Conservation (phyloP, 1,284 basidiomycete species). For the Porogramme epimiltina region DNA sequence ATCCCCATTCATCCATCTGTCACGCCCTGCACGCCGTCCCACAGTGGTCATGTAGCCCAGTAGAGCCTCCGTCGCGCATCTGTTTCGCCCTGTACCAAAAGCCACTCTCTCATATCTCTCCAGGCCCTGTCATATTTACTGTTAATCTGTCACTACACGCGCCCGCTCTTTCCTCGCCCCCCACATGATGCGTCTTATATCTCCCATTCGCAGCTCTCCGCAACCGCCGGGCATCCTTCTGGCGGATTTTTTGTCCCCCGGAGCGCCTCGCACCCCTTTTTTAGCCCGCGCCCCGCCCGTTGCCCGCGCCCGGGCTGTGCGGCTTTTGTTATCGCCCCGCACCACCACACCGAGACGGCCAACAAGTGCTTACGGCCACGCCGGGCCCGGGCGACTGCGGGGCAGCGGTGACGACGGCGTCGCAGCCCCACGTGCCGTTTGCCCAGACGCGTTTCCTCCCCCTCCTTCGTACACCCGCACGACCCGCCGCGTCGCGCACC, state of each 20-base stretch:
- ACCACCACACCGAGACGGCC: not conserved
- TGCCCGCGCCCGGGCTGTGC: not conserved
- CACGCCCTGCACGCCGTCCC: slow-evolving; percentile 5
- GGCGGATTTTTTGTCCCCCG: not conserved
- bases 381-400: too few species aligned
- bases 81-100: slow-evolving; percentile 18
- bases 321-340: not conserved
- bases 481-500: slow-evolving; percentile 14
- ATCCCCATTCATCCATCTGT: not conserved
- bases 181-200: not conserved
- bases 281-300: not conserved
- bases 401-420: too few species aligned
- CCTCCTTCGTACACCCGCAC: not conserved
- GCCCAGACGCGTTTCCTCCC: not conserved
- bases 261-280: not conserved
- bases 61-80: slow-evolving; percentile 15
- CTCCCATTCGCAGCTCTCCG: slow-evolving; percentile 1
- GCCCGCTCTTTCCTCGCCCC: not conserved
- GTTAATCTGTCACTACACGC: slow-evolving; percentile 1
- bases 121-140: not conserved
- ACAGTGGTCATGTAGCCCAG: slow-evolving; percentile 19
- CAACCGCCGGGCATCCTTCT: not conserved
- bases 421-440: too few species aligned
- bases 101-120: not conserved
- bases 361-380: too few species aligned